phyloP scores from a whole-genome alignment of 768 basidiomycete species.

The Dictyophora rubrovolvata region DNA sequence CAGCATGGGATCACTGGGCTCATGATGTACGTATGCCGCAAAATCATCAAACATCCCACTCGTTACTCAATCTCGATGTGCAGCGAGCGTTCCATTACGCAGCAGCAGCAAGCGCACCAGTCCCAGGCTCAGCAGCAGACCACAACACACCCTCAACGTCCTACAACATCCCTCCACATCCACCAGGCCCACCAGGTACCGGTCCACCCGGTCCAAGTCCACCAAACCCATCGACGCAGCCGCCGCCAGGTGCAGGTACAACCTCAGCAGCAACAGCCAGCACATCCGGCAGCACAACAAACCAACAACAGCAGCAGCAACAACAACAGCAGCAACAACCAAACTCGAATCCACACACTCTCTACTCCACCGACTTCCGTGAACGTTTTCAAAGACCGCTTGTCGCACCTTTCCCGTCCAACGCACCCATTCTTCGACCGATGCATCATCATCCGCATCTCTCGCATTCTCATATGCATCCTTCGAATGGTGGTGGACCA shows the following conservation, averaged over 20 bases:
- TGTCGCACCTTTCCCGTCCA: constrained; percentile 46
- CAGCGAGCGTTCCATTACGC: constrained; percentile 8
- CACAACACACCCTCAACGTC: constrained; percentile 4
- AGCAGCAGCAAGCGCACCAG: background rate
- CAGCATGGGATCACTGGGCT: constrained; percentile 84
- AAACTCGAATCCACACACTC: constrained; percentile 17
- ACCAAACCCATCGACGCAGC: background rate
- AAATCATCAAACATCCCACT: background rate
- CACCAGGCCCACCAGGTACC: background rate
- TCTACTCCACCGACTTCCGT: constrained; percentile 43
- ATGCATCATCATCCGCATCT: background rate
- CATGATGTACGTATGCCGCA: constrained; percentile 42
- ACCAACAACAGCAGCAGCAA: too few species aligned
- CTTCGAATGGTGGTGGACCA: background rate
- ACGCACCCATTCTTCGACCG: constrained; percentile 5
- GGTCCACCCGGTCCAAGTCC: background rate
- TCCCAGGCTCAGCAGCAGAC: background rate
- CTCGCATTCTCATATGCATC: background rate
- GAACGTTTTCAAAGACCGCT: constrained; percentile 56
- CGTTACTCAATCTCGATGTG: background rate
- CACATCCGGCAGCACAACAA: too few species aligned
- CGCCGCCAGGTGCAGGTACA: too few species aligned
- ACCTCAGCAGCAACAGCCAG: too few species aligned
- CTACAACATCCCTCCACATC: constrained; percentile 7
- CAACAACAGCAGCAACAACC: too few species aligned